Base-by-base conservation (phyloP, 129 eudicot species). In the Pseudognaphalium luteoalbum region DNA sequence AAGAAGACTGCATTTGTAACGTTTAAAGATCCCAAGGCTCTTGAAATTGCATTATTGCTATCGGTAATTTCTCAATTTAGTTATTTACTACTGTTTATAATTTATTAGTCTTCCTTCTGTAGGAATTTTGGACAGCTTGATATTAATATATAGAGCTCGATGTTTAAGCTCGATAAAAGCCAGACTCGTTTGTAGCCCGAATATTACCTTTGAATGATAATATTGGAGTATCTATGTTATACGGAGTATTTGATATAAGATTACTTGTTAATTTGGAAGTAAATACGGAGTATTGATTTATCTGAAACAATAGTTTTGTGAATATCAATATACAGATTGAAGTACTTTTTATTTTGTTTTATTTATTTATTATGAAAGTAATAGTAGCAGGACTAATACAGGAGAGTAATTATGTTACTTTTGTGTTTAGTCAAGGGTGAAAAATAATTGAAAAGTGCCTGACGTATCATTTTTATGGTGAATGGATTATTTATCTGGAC, bases 21-120 rank as follows among this genome's bases (percentile, higher is more conserved):
- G 15, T 94, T 94, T 74, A 91, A 89, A 78, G 99, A 94, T 80
- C 83, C 97, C 0, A 87, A 73, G 75, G 99, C 99, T 17, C 97
- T 94, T 74, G 99, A 94, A 87, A 89, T 94, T 52, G 99, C 99
- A 21, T 81, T 91, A 79, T 71, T 94, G 67, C 77, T 94, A 66
- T 91, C 99, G 93, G 99, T 94, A 89, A 66, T 19, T 22, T 70
- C 64, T 63, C 15, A 7, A 32, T 37, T 75, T 7, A 47, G 17
- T 58, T 68, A 14, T 44, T 69, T 79, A 34, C 28, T 15, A 34
- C 9, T 28, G 34, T 8, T 25, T 9, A 3, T 22, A 8, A 1
- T 1, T 21, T 28, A 7, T 60, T 22, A 22, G 6, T 41, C 14
- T 41, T 41, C 47, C 47, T 41, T 41, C 47, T 41, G 9, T 41